Conservation (phyloP, 2,329 filamentous ascomycete genomes). For the Aureobasidium subglaciale region DNA sequence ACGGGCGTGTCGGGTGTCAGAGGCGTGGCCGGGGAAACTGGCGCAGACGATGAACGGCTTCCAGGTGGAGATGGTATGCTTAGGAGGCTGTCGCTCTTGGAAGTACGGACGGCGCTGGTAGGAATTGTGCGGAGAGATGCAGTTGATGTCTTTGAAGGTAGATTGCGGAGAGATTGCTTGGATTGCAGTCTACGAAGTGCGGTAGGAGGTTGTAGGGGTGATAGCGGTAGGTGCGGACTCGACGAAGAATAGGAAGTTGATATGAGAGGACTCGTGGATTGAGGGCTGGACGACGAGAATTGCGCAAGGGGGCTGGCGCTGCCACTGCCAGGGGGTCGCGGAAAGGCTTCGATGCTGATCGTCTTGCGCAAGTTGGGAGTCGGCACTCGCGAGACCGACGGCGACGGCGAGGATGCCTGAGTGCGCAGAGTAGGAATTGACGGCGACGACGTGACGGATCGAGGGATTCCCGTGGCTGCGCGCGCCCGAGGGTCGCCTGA, state of each 20-base stretch:
- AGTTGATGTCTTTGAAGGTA: constrained; percentile 47
- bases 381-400: constrained; percentile 26
- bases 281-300: background rate
- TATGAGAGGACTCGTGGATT: background rate
- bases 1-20: constrained; percentile 82
- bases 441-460: constrained; percentile 22
- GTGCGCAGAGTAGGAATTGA: constrained; percentile 36
- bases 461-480: background rate
- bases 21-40: constrained; percentile 86
- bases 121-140: constrained; percentile 54
- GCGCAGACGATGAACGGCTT: constrained; percentile 84
- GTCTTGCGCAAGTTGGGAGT: constrained; percentile 64
- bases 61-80: constrained; percentile 77
- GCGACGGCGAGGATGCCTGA: constrained; percentile 46
- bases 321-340: constrained; percentile 71
- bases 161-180: constrained; percentile 29
- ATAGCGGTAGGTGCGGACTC: constrained; percentile 24
- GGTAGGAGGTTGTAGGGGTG: constrained; percentile 25
- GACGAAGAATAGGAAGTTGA: constrained; percentile 40
- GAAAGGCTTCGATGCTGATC: constrained; percentile 90
- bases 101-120: constrained; percentile 56
- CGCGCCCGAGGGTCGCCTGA: background rate
- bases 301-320: constrained; percentile 45
- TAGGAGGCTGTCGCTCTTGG: constrained; percentile 67
- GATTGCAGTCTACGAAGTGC: constrained; percentile 23